phyloP scores from a whole-genome alignment of 306 rosid genomes.

The barrel medic (Medicago truncatula) region MtrunA17r5.0-ANR NC_053046.1:14382001-14382500 shows the following conservation, averaged over 20 bases:
- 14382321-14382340: constrained; percentile 87
- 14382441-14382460: not conserved
- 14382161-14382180: constrained; percentile 95
- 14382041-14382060: constrained; percentile 73
- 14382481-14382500: not conserved
- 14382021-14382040: constrained; percentile 81
- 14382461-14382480: not conserved
- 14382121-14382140: constrained; percentile 77
- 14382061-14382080: constrained; percentile 86
- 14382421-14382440: too few relatives aligned
- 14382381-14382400: constrained; percentile 43
- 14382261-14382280: constrained; percentile 92
- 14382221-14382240: constrained; percentile 82
- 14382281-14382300: constrained; percentile 88
- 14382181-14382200: constrained; percentile 84
- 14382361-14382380: constrained; percentile 91
- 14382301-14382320: constrained; percentile 87
- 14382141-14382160: constrained; percentile 97
- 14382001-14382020: constrained; percentile 82
- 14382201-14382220: constrained; percentile 83
- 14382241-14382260: constrained; percentile 86
- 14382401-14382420: not conserved
- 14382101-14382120: constrained; percentile 67
- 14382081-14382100: constrained; percentile 93
- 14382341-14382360: constrained; percentile 70